These are phyloP conservation scores for Phallus indusiatus DNA, from an alignment of 768 basidiomycete species.

Conservation along the genomic window DNA sequence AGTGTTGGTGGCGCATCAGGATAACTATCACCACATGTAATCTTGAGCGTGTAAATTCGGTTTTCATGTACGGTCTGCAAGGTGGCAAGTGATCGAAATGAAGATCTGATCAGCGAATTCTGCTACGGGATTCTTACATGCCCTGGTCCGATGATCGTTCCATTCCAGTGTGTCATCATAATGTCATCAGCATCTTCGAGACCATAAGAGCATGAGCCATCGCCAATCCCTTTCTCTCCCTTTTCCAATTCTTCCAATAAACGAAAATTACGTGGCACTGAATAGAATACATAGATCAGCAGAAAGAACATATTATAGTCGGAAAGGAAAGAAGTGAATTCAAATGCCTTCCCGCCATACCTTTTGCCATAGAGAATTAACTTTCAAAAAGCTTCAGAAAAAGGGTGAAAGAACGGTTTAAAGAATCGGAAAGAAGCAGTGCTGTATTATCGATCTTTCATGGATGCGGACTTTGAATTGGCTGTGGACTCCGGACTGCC, in stretches of 20 bases:
- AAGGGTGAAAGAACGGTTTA: not conserved
- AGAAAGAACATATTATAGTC: not conserved
- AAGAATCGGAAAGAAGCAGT: not conserved
- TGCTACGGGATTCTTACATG: slow-evolving; percentile 51
- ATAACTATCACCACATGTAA: slow-evolving; percentile 68
- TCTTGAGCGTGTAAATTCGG: slow-evolving; percentile 92
- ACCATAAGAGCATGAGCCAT: slow-evolving; percentile 96
- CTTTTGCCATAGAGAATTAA: slow-evolving; percentile 24
- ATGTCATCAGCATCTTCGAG: slow-evolving; percentile 93
- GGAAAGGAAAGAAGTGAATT: slow-evolving; percentile 1
- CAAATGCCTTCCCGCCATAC: slow-evolving; percentile 10
- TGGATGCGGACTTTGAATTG: slow-evolving; percentile 5
- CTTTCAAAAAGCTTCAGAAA: not conserved
- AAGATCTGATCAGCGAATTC: slow-evolving; percentile 5
- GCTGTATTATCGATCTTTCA: not conserved
- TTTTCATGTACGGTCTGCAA: slow-evolving; percentile 93
- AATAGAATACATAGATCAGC: not conserved
- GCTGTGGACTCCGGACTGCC: not conserved
- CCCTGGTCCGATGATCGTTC: slow-evolving; percentile 97
- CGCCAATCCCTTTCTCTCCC: slow-evolving; percentile 98
- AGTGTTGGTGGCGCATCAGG: slow-evolving; percentile 73
- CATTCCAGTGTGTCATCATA: slow-evolving; percentile 97
- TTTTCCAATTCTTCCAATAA: slow-evolving; percentile 98
- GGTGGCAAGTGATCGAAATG: slow-evolving; percentile 5
- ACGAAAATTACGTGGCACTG: slow-evolving; percentile 94